phyloP scores from a whole-genome alignment of 768 basidiomycete genomes.

The Calocybe gangraenosa region DNA sequence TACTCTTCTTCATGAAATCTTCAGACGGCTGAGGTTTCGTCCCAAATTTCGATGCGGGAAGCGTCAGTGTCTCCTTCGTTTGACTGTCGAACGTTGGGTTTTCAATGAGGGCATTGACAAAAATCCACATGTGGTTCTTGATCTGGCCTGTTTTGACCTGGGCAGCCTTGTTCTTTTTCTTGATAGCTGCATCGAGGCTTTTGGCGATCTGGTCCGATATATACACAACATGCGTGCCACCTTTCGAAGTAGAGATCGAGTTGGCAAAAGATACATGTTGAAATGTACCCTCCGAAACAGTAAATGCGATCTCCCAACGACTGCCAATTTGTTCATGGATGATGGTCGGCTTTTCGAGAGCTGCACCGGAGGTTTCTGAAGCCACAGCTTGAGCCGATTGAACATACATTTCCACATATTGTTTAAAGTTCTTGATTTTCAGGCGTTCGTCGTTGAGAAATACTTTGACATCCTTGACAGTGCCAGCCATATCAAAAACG shows the following conservation, averaged over 20 bases:
- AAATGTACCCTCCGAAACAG: constrained; percentile 87
- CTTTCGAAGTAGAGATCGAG: constrained; percentile 94
- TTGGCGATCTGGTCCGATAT: constrained; percentile 90
- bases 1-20: constrained; percentile 96
- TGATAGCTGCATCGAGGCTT: constrained; percentile 71
- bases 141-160: constrained; percentile 90
- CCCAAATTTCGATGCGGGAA: constrained; percentile 86
- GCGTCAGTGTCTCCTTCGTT: constrained; percentile 93
- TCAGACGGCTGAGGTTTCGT: constrained; percentile 81
- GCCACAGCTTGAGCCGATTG: constrained; percentile 71
- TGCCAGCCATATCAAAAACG: constrained; percentile 97
- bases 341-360: constrained; percentile 67
- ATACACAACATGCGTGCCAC: constrained; percentile 86
- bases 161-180: constrained; percentile 98
- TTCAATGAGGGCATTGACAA: constrained; percentile 92
- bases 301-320: constrained; percentile 95
- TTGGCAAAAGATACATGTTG: constrained; percentile 98
- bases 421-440: constrained; percentile 93
- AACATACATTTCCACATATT: constrained; percentile 94
- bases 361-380: constrained; percentile 68
- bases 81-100: constrained; percentile 99
- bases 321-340: constrained; percentile 76
- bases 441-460: constrained; percentile 88
- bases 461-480: constrained; percentile 88
- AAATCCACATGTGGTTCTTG: constrained; percentile 98